A percentile compares a stretch with the other conserved stretches of the same genome.
phyloP scores from a whole-genome alignment of 2,329 filamentous ascomycete genomes.

The Nemania bipapillata region DNA sequence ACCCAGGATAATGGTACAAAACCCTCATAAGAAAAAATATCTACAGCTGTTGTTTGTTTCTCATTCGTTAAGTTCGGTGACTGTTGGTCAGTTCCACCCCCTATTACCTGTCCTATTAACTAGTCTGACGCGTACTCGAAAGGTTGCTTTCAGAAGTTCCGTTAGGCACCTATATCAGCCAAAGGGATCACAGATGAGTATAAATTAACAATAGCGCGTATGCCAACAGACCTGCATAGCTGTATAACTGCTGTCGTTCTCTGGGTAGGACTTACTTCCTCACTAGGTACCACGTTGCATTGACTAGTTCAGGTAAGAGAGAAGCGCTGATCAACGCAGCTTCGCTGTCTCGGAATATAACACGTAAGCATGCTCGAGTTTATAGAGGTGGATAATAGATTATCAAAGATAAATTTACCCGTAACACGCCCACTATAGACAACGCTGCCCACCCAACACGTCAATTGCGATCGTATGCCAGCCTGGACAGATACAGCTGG shows the following conservation, averaged over 20 bases:
- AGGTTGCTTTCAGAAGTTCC: not conserved
- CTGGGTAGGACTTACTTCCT: not conserved
- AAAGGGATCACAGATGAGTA: slow-evolving; percentile 1
- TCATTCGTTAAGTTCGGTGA: slow-evolving; percentile 9
- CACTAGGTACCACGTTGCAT: slow-evolving; percentile 33
- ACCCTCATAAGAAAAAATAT: slow-evolving; percentile 6
- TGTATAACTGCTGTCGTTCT: slow-evolving; percentile 1
- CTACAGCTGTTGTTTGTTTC: not conserved
- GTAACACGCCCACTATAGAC: not conserved
- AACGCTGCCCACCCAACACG: slow-evolving; percentile 28
- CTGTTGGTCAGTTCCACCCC: not conserved
- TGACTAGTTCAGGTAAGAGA: slow-evolving; percentile 17
- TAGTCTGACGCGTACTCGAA: slow-evolving; percentile 20
- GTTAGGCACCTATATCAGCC: slow-evolving; percentile 25
- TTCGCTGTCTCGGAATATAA: slow-evolving; percentile 22
- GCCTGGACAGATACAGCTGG: slow-evolving; percentile 13
- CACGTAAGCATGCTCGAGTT: slow-evolving; percentile 29
- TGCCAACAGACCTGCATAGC: slow-evolving; percentile 5
- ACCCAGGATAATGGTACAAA: not conserved
- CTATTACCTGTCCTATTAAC: slow-evolving; percentile 21
- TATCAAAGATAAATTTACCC: slow-evolving; percentile 1
- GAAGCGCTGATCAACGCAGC: slow-evolving; percentile 22
- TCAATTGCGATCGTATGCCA: slow-evolving; percentile 12
- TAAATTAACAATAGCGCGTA: not conserved
- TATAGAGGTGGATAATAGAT: slow-evolving; percentile 21